Conservation (phyloP, 2,329 filamentous ascomycete genomes). For the Diaporthe ilicicola region DNA sequence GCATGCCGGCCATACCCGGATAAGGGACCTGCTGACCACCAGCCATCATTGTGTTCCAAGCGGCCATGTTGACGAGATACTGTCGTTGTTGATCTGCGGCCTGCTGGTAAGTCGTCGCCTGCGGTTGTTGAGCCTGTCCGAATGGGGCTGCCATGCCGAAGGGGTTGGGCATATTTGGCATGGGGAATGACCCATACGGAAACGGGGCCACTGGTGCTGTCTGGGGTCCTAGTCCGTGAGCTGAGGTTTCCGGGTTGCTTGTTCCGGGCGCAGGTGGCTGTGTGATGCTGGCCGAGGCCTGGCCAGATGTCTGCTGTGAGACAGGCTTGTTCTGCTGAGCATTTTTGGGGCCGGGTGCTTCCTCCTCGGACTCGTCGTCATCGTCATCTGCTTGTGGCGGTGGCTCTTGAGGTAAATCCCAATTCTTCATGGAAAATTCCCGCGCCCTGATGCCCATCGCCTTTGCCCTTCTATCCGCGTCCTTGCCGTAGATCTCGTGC, state of each 20-base stretch:
- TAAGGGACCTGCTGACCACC: not conserved
- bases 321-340: not conserved
- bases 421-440: not conserved
- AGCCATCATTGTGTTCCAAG: not conserved
- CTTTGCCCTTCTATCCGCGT: conserved; percentile 1
- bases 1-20: not conserved
- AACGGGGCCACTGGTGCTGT: too few relatives aligned
- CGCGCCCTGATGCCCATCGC: not conserved
- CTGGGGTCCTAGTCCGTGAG: too few relatives aligned
- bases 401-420: not conserved
- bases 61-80: not conserved
- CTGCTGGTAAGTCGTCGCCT: not conserved
- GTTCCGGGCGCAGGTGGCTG: too few relatives aligned
- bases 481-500: conserved; percentile 7
- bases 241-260: not conserved
- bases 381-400: not conserved
- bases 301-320: not conserved
- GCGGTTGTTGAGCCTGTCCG: not conserved
- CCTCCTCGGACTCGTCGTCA: not conserved
- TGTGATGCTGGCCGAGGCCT: not conserved
- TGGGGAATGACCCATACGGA: too few relatives aligned
- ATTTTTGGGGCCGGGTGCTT: not conserved
- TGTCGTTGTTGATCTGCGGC: not conserved
- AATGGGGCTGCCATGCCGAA: not conserved
- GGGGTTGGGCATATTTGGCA: not conserved